Conservation (phyloP, 169 alveolate genomes). For the Plasmodium reichenowi region DNA sequence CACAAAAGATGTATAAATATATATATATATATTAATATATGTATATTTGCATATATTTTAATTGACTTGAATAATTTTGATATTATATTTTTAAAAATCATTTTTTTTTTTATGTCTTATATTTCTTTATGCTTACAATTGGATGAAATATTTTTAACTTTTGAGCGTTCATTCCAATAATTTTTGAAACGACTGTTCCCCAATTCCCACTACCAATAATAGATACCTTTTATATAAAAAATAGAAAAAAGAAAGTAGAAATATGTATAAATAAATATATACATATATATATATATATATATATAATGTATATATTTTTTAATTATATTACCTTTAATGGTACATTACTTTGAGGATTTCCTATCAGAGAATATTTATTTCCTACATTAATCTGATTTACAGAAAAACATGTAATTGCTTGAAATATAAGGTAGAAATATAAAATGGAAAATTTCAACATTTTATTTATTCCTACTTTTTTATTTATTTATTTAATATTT, state of each 20-base stretch:
- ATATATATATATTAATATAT: too few relatives aligned
- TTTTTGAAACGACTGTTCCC: constrained; percentile 91
- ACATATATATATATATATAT: background rate
- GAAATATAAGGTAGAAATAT: constrained; percentile 13
- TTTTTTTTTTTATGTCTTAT: background rate
- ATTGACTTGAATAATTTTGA: background rate
- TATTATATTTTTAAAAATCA: background rate
- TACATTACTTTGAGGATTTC: constrained; percentile 7
- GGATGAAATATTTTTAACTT: constrained; percentile 80
- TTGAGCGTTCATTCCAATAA: constrained; percentile 82
- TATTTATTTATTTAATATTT: background rate
- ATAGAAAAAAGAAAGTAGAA: background rate
- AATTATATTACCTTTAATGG: constrained; percentile 35
- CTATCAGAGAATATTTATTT: constrained; percentile 13
- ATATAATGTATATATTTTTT: background rate
- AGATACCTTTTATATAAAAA: constrained; percentile 80
- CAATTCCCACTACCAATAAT: constrained; percentile 91
- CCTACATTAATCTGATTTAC: background rate
- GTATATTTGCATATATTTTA: too few relatives aligned
- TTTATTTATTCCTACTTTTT: constrained; percentile 1
- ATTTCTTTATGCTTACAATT: constrained; percentile 74
- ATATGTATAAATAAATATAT: constrained; percentile 10
- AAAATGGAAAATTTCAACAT: constrained; percentile 36
- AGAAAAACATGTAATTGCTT: constrained; percentile 37
- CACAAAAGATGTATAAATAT: background rate